Conservation (phyloP, 306 rosid species). For the Citrullus mucosospermus region DNA sequence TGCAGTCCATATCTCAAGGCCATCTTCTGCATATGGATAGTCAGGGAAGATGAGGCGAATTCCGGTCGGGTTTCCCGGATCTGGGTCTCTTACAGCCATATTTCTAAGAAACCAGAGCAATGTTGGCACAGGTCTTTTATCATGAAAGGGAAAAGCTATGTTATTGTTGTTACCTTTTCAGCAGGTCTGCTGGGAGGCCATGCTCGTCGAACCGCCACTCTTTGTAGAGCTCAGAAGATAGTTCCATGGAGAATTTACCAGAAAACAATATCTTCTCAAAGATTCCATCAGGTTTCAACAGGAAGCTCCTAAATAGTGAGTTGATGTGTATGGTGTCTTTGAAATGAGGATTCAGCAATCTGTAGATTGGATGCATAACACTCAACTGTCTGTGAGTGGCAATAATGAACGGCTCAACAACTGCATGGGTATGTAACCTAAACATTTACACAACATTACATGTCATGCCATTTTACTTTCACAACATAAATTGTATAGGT, state of each 20-base stretch:
- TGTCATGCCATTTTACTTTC: constrained; percentile 1
- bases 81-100: constrained; percentile 39
- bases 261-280: constrained; percentile 43
- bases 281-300: constrained; percentile 51
- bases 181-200: constrained; percentile 67
- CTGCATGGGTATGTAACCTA: constrained; percentile 68
- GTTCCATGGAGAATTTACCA: constrained; percentile 49
- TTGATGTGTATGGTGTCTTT: constrained; percentile 60
- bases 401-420: constrained; percentile 72
- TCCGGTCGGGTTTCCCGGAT: constrained; percentile 35
- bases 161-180: constrained; percentile 37
- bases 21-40: constrained; percentile 70
- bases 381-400: constrained; percentile 69
- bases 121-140: background rate
- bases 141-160: background rate
- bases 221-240: constrained; percentile 49
- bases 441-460: background rate
- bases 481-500: background rate
- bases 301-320: constrained; percentile 34
- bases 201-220: constrained; percentile 61
- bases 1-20: constrained; percentile 66
- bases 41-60: constrained; percentile 43
- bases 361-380: constrained; percentile 58
- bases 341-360: constrained; percentile 59
- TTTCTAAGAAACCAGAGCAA: constrained; percentile 25